phyloP scores from a whole-genome alignment of 2,329 filamentous ascomycete species.

The Fusarium domesticum region DNA sequence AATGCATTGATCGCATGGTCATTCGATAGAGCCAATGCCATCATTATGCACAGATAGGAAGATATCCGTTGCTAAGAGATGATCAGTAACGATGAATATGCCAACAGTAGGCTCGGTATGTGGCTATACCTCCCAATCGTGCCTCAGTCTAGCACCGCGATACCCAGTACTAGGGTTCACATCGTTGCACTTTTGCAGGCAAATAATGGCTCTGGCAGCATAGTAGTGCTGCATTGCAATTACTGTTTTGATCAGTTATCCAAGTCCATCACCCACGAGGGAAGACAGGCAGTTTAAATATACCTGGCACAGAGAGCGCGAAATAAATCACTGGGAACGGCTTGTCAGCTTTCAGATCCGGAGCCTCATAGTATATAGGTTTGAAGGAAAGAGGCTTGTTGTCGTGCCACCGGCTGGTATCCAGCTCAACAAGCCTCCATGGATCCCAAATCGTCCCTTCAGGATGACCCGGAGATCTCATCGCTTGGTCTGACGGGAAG shows the following conservation, averaged over 20 bases:
- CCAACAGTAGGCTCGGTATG: neutral
- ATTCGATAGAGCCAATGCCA: conserved; percentile 22
- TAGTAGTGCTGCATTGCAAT: conserved; percentile 40
- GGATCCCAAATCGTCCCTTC: neutral
- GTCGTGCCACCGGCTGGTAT: conserved; percentile 1
- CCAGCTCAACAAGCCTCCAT: neutral
- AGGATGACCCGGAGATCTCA: neutral
- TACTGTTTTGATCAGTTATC: conserved; percentile 17
- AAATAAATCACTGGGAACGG: conserved; percentile 8
- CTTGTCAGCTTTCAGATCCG: neutral
- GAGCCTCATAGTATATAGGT: conserved; percentile 1
- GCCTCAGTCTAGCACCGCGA: conserved; percentile 3
- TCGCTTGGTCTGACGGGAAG: neutral
- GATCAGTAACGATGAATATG: neutral
- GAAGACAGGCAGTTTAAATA: neutral
- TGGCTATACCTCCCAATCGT: conserved; percentile 4
- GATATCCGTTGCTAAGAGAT: conserved; percentile 3
- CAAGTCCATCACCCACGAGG: neutral
- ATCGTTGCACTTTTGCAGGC: conserved; percentile 12
- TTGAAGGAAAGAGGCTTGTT: conserved; percentile 4
- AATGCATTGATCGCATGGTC: conserved; percentile 19
- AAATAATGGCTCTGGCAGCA: conserved; percentile 17
- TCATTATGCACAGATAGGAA: conserved; percentile 14
- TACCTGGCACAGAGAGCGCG: conserved; percentile 6
- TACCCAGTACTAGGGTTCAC: neutral